Evolutionary conservation across 805 yeast genomes (phyloP), one percentile per base, ranked within the genome.

Genomic region (Yueomyces sinensis): DNA sequence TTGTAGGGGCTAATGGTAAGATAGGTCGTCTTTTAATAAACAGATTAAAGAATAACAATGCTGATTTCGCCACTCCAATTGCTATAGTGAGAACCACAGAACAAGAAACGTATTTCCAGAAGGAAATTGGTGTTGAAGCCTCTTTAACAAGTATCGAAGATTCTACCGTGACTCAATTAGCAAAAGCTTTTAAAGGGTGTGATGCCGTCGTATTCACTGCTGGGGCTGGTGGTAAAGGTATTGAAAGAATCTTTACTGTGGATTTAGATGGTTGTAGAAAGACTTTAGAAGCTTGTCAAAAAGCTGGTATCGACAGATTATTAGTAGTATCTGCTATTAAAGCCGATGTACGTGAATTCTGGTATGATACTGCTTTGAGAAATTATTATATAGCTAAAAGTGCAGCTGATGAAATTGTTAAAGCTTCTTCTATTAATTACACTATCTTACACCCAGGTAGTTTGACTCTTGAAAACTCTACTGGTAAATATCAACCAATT

Each of bases 201-300:
- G 72, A 71, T 42, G 73, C 74, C 7, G 72, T 75, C 4, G 71
- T 76, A 1, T 72, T 74, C 58, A 56, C 69, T 28, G 81, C 78
- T 0, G 82, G 82, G 7, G 72, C 78, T 3, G 76, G 72, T 15
- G 81, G 80, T 2, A 66, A 66, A 31, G 68, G 70, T 13, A 43
- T 65, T 6, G 65, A 57, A 17, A 43, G 57, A 28, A 61, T 68
- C 2, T 58, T 73, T 34, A 57, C 65, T 17, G 69, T 75, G n/a
- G 82, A 76, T 44, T 56, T 74, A 38, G 81, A 75, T 46, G 76
- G 76, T 4, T 74, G 76, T 7, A 70, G 71, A 23, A 70, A 71
- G 46, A 62, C 67, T 2, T 60, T 68, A 37, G 79, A 74, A 45
- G 80, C 76, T 1, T 59, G 73, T 7, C 65, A 64, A 30, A 39